Conservation (phyloP, 495 filamentous ascomycete genomes). For the Penicillium desertorum region DNA sequence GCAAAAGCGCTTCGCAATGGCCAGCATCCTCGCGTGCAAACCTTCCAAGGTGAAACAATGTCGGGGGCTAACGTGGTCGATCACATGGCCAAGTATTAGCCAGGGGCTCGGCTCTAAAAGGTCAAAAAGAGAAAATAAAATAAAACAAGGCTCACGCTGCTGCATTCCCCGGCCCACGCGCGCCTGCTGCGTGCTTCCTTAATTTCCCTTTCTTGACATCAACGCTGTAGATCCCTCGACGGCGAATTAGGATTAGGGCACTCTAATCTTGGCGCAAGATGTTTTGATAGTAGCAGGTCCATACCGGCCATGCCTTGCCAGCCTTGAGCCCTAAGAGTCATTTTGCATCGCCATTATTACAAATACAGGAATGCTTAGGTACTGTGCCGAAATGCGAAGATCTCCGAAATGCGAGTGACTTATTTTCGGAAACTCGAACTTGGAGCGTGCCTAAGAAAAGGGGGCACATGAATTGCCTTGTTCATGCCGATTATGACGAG, state of each 20-base stretch:
- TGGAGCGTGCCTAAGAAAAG: slow-evolving; percentile 10
- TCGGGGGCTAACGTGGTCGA: slow-evolving; percentile 41
- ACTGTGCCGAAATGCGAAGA: slow-evolving; percentile 6
- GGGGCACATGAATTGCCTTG: slow-evolving; percentile 22
- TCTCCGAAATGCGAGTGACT: slow-evolving; percentile 13
- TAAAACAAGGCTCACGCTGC: slow-evolving; percentile 5
- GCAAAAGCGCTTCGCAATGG: slow-evolving; percentile 22
- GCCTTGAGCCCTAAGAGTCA: slow-evolving; percentile 12
- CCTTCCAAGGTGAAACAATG: slow-evolving; percentile 30
- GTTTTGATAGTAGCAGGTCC: slow-evolving; percentile 9
- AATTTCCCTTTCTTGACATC: slow-evolving; percentile 11
- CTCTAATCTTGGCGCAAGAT: not conserved
- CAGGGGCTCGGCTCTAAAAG: slow-evolving; percentile 14
- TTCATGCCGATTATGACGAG: slow-evolving; percentile 18
- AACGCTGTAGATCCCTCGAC: slow-evolving; percentile 9
- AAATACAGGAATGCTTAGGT: slow-evolving; percentile 19
- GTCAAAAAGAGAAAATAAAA: not conserved
- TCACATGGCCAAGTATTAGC: slow-evolving; percentile 34
- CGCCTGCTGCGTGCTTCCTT: slow-evolving; percentile 15
- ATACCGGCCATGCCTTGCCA: slow-evolving; percentile 23
- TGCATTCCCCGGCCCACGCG: slow-evolving; percentile 24
- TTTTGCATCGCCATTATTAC: slow-evolving; percentile 21
- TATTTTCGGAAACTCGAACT: slow-evolving; percentile 21
- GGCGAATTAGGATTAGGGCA: not conserved
- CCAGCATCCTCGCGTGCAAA: slow-evolving; percentile 25